These are phyloP conservation scores for Candida succiphila DNA, from an alignment of 805 yeast genomes.

Conservation along the genomic window DNA sequence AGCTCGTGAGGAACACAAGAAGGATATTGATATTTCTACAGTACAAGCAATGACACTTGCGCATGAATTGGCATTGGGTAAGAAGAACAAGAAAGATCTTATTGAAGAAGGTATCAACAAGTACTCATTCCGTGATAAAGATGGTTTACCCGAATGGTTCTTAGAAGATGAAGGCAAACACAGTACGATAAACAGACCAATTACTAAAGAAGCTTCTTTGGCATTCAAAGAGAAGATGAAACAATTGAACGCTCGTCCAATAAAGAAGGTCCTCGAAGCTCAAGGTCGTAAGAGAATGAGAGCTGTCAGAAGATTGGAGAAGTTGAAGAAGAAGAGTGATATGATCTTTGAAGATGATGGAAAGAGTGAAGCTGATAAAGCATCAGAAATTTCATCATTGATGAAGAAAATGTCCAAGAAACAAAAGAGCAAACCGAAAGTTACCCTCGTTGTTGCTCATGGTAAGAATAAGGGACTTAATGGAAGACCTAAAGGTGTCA, in stretches of 20 bases:
- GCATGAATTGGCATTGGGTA: conserved; percentile 88
- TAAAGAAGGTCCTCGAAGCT: conserved; percentile 97
- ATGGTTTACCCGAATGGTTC: conserved; percentile 95
- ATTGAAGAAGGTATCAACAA: conserved; percentile 90
- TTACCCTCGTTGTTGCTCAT: conserved; percentile 78
- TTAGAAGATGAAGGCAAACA: conserved; percentile 84
- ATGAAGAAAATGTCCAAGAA: conserved; percentile 75
- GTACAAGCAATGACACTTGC: conserved; percentile 98
- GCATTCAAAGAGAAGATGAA: conserved; percentile 68
- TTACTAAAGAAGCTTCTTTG: conserved; percentile 86
- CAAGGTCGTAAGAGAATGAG: conserved; percentile 93
- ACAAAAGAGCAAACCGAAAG: conserved; percentile 63
- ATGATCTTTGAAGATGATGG: conserved; percentile 78
- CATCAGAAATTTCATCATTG: conserved; percentile 82
- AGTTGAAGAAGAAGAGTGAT: conserved; percentile 87
- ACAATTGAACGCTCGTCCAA: conserved; percentile 92
- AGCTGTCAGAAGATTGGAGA: conserved; percentile 78
- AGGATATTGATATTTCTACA: conserved; percentile 75
- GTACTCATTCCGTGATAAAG: conserved; percentile 84
- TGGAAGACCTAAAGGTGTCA: conserved; percentile 96
- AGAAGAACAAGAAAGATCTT: conserved; percentile 72
- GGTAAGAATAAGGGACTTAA: conserved; percentile 79
- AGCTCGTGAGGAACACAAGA: conserved; percentile 37
- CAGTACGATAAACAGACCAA: conserved; percentile 79
- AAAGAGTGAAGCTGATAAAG: conserved; percentile 88